A percentile compares a stretch with the other conserved stretches of the same genome.
phyloP scores from a whole-genome alignment of 2,329 filamentous ascomycete species.

The Hortaea sp. region DNA sequence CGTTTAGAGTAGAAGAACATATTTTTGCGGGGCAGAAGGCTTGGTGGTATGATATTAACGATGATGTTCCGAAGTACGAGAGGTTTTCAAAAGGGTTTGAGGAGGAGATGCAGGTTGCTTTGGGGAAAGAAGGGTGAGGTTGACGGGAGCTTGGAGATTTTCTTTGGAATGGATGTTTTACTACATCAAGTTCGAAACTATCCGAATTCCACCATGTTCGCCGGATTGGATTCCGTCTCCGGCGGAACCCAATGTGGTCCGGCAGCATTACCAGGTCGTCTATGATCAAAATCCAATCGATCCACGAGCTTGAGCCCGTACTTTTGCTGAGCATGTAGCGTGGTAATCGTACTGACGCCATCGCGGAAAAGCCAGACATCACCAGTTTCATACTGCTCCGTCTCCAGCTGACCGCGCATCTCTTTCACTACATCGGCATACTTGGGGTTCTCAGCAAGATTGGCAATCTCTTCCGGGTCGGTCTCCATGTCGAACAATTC shows the following conservation, averaged over 20 bases:
- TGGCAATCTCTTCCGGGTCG: constrained; percentile 38
- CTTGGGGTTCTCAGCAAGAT: constrained; percentile 29
- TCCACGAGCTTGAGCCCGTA: constrained; percentile 15
- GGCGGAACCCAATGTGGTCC: not conserved
- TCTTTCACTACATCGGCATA: constrained; percentile 24
- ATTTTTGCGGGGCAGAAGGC: not conserved
- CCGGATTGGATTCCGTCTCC: not conserved
- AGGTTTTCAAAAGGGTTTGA: not conserved
- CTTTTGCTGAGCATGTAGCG: constrained; percentile 7
- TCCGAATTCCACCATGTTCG: not conserved
- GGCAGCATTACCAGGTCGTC: not conserved
- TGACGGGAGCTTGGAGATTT: not conserved
- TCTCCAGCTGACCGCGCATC: constrained; percentile 25
- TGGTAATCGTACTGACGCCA: constrained; percentile 11
- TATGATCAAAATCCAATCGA: constrained; percentile 15
- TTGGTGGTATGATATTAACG: not conserved
- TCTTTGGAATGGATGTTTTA: not conserved
- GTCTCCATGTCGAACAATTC: constrained; percentile 38
- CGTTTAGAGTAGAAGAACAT: not conserved
- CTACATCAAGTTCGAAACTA: not conserved
- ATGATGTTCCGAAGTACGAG: not conserved
- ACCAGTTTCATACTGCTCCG: constrained; percentile 26
- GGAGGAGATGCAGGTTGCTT: not conserved
- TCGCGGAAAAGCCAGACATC: constrained; percentile 27
- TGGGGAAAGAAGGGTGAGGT: not conserved